These are phyloP conservation scores for Huntiella moniliformis DNA, from an alignment of 2,329 filamentous ascomycete species.

Conservation along the genomic window DNA sequence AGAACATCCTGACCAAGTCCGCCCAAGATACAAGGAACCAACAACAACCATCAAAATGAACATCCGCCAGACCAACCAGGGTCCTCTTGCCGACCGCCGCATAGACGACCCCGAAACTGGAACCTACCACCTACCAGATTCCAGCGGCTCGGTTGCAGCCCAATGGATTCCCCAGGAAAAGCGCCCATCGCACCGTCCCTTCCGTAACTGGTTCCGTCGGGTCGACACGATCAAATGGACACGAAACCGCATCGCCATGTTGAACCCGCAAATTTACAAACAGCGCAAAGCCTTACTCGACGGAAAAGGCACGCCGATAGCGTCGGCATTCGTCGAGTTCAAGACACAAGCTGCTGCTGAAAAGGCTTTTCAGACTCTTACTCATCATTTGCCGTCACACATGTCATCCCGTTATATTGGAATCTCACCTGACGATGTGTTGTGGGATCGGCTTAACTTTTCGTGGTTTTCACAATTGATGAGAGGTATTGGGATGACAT, in stretches of 20 bases:
- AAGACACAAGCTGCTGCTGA: slow-evolving; percentile 67
- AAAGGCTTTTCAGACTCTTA: slow-evolving; percentile 60
- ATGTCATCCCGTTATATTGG: slow-evolving; percentile 76
- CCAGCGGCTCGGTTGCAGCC: slow-evolving; percentile 38
- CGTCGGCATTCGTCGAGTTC: slow-evolving; percentile 87
- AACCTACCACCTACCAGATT: slow-evolving; percentile 6
- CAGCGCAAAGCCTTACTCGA: slow-evolving; percentile 47
- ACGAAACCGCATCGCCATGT: slow-evolving; percentile 31
- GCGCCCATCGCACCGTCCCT: slow-evolving; percentile 50
- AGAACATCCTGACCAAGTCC: background rate
- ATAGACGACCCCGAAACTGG: background rate
- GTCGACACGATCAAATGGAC: slow-evolving; percentile 91
- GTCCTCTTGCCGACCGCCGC: background rate
- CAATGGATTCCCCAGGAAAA: slow-evolving; percentile 57
- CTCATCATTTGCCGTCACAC: slow-evolving; percentile 64
- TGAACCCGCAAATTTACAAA: slow-evolving; percentile 32
- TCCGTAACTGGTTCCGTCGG: slow-evolving; percentile 61
- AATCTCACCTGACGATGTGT: slow-evolving; percentile 58
- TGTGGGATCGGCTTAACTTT: slow-evolving; percentile 61
- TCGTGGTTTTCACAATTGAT: slow-evolving; percentile 59
- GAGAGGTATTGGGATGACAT: slow-evolving; percentile 43
- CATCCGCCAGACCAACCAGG: background rate
- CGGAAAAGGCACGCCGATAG: slow-evolving; percentile 44
- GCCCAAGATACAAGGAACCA: background rate
- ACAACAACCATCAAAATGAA: slow-evolving; percentile 1